Base-by-base conservation (phyloP, 805 yeast species). In the Lipomyces yamadae region DNA sequence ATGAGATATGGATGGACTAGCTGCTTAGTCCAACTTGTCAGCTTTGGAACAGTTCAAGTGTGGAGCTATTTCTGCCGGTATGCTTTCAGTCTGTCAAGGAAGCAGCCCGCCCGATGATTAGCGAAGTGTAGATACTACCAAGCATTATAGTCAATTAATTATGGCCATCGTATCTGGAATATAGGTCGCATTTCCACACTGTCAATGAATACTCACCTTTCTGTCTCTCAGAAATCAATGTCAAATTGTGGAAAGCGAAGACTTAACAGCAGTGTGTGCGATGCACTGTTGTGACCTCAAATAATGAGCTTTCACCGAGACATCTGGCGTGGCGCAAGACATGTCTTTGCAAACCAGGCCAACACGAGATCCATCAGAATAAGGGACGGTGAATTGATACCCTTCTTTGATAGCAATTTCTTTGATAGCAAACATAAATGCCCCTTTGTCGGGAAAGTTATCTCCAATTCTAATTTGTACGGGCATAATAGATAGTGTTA, bases 1-100 rank as follows among this genome's bases (percentile, higher is more conserved):
- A 73, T 74, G 53, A 70, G 76, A 42, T 72, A 79, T 30, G 74
- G 82, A 64, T 70, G 80, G 24, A 18, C 56, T 11, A 32, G 33
- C 33, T 52, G 56, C 56, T 7, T n/a, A n/a, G n/a, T n/a, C n/a
- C n/a, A n/a, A n/a, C n/a, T n/a, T n/a, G n/a, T n/a, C n/a, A n/a
- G n/a, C 29, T 13, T 30, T 24, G 6, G 13, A 15, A 15, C 29
- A 11, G 29, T 52, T 24, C 30, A 18, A 11, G 32, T 18, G 30
- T 24, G 11, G 56, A 18, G 29, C 33, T 52, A 52, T 32, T 32
- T 24, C 56, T 52, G 56, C 56, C 34, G 56, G 11, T 52, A 4
- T 52, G 30, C 33, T 52, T 4, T 18, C 56, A 52, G 33, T 24
- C 56, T 11, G 29, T 52, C 33, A 52, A 52, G 33, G 56, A 24